phyloP scores from a whole-genome alignment of 495 filamentous ascomycete genomes.

The Annulohypoxylon bovei region DNA sequence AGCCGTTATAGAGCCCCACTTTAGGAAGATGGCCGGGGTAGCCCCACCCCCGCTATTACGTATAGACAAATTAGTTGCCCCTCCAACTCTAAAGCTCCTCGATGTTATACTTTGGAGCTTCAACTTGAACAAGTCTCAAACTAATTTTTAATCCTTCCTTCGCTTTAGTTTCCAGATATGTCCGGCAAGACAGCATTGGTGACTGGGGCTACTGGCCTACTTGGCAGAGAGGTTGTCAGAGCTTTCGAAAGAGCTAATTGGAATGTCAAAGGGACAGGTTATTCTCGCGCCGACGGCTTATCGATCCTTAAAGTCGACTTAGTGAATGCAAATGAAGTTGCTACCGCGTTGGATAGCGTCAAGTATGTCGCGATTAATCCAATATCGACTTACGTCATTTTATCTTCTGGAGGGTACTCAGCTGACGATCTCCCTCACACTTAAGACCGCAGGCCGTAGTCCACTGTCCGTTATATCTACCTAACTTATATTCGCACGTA shows the following conservation, averaged over 20 bases:
- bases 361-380: conserved; percentile 58
- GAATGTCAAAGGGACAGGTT: conserved; percentile 83
- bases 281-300: conserved; percentile 74
- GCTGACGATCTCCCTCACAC: conserved; percentile 10
- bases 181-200: conserved; percentile 69
- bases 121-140: not conserved
- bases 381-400: not conserved
- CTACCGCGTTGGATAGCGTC: conserved; percentile 67
- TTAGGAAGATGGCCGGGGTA: not conserved
- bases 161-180: conserved; percentile 30
- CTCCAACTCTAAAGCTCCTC: conserved; percentile 26
- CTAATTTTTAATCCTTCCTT: not conserved
- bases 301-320: conserved; percentile 82
- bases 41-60: conserved; percentile 34
- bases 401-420: not conserved
- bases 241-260: conserved; percentile 76
- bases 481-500: not conserved
- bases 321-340: conserved; percentile 67
- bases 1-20: not conserved
- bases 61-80: conserved; percentile 3
- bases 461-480: conserved; percentile 69
- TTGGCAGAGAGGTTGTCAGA: conserved; percentile 82
- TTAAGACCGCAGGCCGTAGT: conserved; percentile 81
- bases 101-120: not conserved
- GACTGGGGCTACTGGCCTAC: conserved; percentile 85